Evolutionary conservation across 1,139 yeast genomes (phyloP), one percentile per base, ranked within the genome.

Genomic region (Blastobotrys indianensis): DNA sequence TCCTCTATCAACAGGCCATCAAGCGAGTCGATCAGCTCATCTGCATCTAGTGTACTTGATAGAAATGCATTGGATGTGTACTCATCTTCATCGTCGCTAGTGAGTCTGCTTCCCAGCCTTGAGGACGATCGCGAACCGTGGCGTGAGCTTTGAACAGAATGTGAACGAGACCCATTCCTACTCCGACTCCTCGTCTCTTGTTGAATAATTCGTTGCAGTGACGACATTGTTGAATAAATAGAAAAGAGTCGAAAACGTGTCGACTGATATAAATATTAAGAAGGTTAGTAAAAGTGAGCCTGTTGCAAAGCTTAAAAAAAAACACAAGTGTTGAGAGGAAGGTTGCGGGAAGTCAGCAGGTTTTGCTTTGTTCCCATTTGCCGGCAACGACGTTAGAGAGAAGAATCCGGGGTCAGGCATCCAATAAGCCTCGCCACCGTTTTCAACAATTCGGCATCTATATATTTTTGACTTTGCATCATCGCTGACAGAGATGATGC

Each of bases 1-100:
- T 42, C 46, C n/a, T 34, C 36, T 7, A 45, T 34, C 16, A 49
- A 45, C 33, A 55, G 46, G n/a, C 48, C 47, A 16, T 52, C 54
- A 37, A 57, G 40, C 20, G 47, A 44, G 29, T 52, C 52, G n/a
- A 56, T 45, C 31, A 58, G 45, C 7, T 45, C 49, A 23, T 55
- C 61, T 4, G 58, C 52, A 7, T 54, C 49, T 28, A 49, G 30
- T 6, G 44, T 43, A 32, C 54, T 49, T 20, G 49, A 44, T 44
- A 56, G 44, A 42, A 54, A 56, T 11, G 55, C 49, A 37, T 51
- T 54, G 12, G 57, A 49, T 1, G 52, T 51, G 43, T 56, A 56
- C 36, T 56, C 60, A 44, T 57, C 60, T 35, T 55, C 59, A 32
- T 54, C 55, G 32, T 51, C 54, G 20, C 51, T 46, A 12, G 44